Conservation (phyloP, 2,329 filamentous ascomycete genomes). For the Pestalotiopsis sp. region DNA sequence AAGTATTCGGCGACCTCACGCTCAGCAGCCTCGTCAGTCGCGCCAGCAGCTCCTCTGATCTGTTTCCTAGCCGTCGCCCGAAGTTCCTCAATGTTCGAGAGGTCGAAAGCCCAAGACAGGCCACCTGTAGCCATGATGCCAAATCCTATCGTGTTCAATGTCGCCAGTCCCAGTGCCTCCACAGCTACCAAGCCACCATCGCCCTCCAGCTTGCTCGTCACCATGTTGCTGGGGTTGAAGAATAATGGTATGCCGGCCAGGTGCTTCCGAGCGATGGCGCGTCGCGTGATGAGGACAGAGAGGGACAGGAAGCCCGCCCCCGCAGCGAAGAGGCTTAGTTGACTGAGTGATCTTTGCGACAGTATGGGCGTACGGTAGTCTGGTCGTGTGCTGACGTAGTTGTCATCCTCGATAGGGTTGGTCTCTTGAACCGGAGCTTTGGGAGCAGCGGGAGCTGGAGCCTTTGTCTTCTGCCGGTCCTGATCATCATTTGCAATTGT, state of each 20-base stretch:
- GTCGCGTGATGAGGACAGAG: constrained; percentile 71
- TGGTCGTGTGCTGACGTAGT: constrained; percentile 15
- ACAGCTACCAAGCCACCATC: constrained; percentile 74
- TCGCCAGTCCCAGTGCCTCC: constrained; percentile 84
- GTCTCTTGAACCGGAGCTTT: neutral
- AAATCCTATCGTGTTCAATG: constrained; percentile 79
- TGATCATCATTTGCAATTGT: constrained; percentile 34
- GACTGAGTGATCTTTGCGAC: constrained; percentile 56
- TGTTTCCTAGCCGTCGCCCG: constrained; percentile 50
- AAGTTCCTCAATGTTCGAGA: constrained; percentile 71
- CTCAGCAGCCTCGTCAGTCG: constrained; percentile 55
- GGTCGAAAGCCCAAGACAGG: constrained; percentile 75
- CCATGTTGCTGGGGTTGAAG: constrained; percentile 65
- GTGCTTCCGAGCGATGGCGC: constrained; percentile 68
- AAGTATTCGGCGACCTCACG: constrained; percentile 65
- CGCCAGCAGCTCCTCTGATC: constrained; percentile 34
- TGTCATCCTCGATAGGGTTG: neutral
- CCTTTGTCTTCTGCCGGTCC: neutral
- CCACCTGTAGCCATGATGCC: constrained; percentile 77
- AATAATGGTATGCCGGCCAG: constrained; percentile 68
- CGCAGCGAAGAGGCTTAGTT: constrained; percentile 72
- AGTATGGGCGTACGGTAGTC: constrained; percentile 31
- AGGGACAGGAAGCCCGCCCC: constrained; percentile 77
- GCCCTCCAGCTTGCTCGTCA: constrained; percentile 45
- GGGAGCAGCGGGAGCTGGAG: constrained; percentile 4